A percentile compares a stretch with the other conserved stretches of the same genome.
phyloP scores from a whole-genome alignment of 331 rosid species.

The Cydonia oblonga region DNA sequence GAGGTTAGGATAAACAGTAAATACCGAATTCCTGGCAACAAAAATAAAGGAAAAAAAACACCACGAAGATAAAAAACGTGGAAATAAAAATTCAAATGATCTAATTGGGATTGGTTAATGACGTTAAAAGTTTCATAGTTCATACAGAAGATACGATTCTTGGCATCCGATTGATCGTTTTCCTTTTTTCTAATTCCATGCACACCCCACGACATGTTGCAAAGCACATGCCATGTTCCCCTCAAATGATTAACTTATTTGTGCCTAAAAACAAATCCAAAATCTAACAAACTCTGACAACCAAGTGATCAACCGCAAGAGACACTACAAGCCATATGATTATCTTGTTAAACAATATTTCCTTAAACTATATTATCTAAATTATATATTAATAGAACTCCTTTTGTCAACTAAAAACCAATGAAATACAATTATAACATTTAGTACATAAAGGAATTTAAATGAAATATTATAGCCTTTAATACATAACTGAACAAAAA shows the following conservation, averaged over 20 bases:
- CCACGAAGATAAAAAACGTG: not conserved
- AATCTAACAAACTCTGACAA: slow-evolving; percentile 29
- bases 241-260: slow-evolving; percentile 16
- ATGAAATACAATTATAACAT: no score
- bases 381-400: not conserved
- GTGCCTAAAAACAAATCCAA: slow-evolving; percentile 28
- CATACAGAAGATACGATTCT: not conserved
- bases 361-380: no score
- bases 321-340: not conserved
- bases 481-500: no score
- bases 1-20: not conserved
- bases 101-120: no score
- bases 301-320: slow-evolving; percentile 7
- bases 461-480: no score
- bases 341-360: no score
- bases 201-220: not conserved
- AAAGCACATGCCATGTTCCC: slow-evolving; percentile 24
- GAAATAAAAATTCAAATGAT: not conserved
- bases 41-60: not conserved
- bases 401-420: no score
- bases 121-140: not conserved
- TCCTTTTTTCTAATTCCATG: not conserved
- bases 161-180: not conserved
- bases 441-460: no score
- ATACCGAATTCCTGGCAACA: not conserved